Evolutionary conservation across 257 asterid genomes (phyloP), one percentile per base, ranked within the genome.

Genomic region (Primulina eburnea): DNA sequence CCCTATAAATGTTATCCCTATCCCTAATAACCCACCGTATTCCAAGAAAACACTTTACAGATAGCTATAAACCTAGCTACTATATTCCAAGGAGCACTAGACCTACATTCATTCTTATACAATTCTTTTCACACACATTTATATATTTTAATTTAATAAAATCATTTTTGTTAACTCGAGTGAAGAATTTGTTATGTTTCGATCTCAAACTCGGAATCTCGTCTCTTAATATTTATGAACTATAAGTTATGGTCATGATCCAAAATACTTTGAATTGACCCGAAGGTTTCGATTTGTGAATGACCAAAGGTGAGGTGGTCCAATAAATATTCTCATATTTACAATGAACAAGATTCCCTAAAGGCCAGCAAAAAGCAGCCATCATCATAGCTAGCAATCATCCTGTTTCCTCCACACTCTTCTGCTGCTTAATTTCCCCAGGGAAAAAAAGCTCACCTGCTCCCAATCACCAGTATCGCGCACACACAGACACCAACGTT

Each of bases 21-120:
- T 81, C 89, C 72, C 81, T 73, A 20, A 65, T 71, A 64, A 76
- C 85, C 85, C 4, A 32, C 34, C 34, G 6, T 32, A 74, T 65
- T 40, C 62, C 73, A 74, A 74, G 78, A 73, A 64, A 68, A 65
- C 62, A 28, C 66, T 37, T 56, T 40, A 72, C 55, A 67, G 20
- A 70, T 59, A 32, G 34, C 65, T 21, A 60, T 7, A 62, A 26
- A 63, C 1, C 60, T 47, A 26, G 3, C 1, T 34, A 59, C 50
- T 28, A 21, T 33, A 50, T 61, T 34, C 6, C 53, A 29, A 33
- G 34, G 12, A 24, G 26, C 1, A 8, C 5, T n/a, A 52, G 18
- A 53, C 58, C 69, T 70, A 78, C 37, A 62, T 29, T 11, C 8
- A 2, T 32, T 33, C 40, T 30, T 30, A 4, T 30, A 30, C 33